Evolutionary conservation across 2,329 filamentous ascomycete species (phyloP).

Genomic region (Curvularia sp.): DNA sequence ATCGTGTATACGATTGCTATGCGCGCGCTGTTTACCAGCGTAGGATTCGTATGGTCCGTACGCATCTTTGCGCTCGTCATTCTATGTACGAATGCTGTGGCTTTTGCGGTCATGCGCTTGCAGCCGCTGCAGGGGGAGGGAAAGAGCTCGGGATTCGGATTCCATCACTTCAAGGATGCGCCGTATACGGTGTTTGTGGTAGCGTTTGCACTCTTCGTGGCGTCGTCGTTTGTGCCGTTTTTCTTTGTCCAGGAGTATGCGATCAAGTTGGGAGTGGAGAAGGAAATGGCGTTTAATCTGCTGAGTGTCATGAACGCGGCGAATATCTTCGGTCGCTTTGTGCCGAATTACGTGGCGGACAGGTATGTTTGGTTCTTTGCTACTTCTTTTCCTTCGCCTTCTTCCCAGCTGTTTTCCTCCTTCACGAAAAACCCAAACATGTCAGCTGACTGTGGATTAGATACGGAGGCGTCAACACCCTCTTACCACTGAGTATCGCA

Average conservation of each 20-base stretch:
- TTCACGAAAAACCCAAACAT: not conserved
- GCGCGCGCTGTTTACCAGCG: not conserved
- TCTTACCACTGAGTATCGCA: not conserved
- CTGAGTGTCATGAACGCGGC: conserved; percentile 70
- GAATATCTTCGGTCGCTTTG: conserved; percentile 51
- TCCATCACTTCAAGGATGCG: not conserved
- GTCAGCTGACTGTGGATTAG: not conserved
- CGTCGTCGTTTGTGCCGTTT: not conserved
- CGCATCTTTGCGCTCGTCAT: not conserved
- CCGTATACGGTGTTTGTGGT: not conserved
- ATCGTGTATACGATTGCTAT: not conserved
- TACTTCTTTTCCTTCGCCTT: not conserved
- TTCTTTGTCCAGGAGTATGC: not conserved
- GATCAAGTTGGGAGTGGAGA: conserved; percentile 21
- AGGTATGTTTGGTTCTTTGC: not conserved
- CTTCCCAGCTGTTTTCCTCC: not conserved
- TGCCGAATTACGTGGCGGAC: conserved; percentile 31
- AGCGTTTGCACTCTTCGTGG: not conserved
- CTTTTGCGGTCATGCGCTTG: not conserved
- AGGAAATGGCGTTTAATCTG: conserved; percentile 67
- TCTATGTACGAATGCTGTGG: not conserved
- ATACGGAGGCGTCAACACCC: not conserved
- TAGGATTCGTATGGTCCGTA: not conserved
- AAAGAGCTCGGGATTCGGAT: not conserved
- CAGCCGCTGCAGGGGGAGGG: not conserved